Conservation (phyloP, 768 basidiomycete genomes). For the Leccinellum albellum region DNA sequence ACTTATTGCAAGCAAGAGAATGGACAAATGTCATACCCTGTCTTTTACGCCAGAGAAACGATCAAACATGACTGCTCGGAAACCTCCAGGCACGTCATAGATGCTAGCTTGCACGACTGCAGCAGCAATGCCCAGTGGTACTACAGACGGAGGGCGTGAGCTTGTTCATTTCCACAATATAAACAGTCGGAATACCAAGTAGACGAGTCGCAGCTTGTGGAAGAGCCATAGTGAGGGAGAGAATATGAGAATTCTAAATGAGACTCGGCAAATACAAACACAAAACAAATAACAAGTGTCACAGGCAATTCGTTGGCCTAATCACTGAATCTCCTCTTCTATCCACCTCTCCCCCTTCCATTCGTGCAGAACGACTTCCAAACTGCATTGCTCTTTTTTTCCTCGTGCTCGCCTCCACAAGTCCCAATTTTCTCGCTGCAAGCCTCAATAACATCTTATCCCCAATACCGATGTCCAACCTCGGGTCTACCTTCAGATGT, state of each 20-base stretch:
- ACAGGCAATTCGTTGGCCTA: neutral
- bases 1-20: neutral
- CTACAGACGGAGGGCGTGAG: conserved; percentile 16
- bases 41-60: conserved; percentile 89
- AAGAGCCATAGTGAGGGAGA: conserved; percentile 43
- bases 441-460: conserved; percentile 85
- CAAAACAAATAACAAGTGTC: conserved; percentile 17
- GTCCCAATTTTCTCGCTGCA: conserved; percentile 67
- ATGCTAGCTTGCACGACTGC: conserved; percentile 49
- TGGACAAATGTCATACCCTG: conserved; percentile 44
- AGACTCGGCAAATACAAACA: conserved; percentile 20
- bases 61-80: conserved; percentile 97
- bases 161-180: neutral
- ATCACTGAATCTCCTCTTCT: conserved; percentile 47
- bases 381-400: conserved; percentile 98
- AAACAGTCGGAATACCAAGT: conserved; percentile 37
- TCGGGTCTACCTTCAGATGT: conserved; percentile 75
- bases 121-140: conserved; percentile 40
- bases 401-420: conserved; percentile 65
- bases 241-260: neutral
- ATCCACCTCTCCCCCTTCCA: conserved; percentile 58
- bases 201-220: conserved; percentile 46
- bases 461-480: conserved; percentile 70
- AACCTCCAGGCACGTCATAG: conserved; percentile 84
- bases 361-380: conserved; percentile 81